Conservation (phyloP, 768 basidiomycete genomes). For the Trametes punicea region DNA sequence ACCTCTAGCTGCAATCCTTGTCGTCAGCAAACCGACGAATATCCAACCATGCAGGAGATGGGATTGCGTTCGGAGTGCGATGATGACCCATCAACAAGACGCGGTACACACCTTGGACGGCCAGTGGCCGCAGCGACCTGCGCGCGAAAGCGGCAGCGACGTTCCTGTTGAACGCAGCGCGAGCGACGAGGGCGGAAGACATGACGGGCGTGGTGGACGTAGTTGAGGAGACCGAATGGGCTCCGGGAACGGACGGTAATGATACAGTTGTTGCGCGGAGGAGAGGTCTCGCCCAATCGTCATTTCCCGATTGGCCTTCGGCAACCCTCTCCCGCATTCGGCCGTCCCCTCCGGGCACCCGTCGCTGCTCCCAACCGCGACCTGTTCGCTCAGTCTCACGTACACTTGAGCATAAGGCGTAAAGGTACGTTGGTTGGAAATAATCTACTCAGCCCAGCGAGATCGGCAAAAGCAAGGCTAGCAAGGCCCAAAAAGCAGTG, state of each 20-base stretch:
- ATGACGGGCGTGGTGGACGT: constrained; percentile 34
- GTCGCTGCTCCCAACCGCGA: no score
- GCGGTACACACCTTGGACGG: constrained; percentile 39
- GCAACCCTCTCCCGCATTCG: constrained; percentile 13
- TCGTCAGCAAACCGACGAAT: no score
- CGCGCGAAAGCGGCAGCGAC: constrained; percentile 38
- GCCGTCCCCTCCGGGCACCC: constrained; percentile 6
- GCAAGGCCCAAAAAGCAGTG: constrained; percentile 3
- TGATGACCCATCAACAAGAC: not conserved
- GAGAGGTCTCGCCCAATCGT: constrained; percentile 11
- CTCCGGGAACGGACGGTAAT: not conserved
- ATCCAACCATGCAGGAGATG: not conserved
- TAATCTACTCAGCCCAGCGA: no score
- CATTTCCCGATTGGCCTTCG: constrained; percentile 18
- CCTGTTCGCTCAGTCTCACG: not conserved
- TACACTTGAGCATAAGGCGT: not conserved
- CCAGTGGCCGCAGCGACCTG: constrained; percentile 36
- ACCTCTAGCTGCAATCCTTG: constrained; percentile 9
- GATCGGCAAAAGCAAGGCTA: no score
- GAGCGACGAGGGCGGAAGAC: constrained; percentile 48
- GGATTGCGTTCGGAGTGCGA: not conserved
- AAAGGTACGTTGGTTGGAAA: no score
- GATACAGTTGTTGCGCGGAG: not conserved
- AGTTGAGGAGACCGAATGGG: constrained; percentile 2
- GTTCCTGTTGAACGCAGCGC: constrained; percentile 45